phyloP scores from a whole-genome alignment of 2,329 filamentous ascomycete species.

The Aspergillus sp. region DNA sequence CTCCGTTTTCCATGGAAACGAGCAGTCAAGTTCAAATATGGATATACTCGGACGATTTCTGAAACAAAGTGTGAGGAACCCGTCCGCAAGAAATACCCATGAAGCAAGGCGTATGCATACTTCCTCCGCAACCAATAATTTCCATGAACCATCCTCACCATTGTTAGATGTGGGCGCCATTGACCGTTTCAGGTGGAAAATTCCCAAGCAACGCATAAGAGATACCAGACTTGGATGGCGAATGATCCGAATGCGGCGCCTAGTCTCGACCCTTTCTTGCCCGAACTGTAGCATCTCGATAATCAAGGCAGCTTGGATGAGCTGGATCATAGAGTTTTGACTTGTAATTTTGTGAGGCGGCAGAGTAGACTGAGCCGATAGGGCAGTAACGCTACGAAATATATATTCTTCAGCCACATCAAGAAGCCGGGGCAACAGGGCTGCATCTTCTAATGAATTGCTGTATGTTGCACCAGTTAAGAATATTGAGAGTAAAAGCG shows the following conservation, averaged over 20 bases:
- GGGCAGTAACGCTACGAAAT: conserved; percentile 25
- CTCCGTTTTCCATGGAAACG: conserved; percentile 31
- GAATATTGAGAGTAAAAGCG: conserved; percentile 29
- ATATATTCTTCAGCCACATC: conserved; percentile 33
- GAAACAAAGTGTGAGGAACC: conserved; percentile 34
- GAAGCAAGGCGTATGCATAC: conserved; percentile 31
- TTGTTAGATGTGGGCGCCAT: conserved; percentile 9
- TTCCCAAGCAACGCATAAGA: conserved; percentile 28
- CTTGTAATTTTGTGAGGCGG: conserved; percentile 9
- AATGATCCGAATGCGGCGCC: conserved; percentile 32
- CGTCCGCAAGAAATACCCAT: conserved; percentile 34
- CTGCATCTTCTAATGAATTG: conserved; percentile 17
- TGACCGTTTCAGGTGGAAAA: conserved; percentile 27
- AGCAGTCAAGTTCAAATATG: conserved; percentile 32
- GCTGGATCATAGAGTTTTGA: conserved; percentile 20
- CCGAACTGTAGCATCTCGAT: conserved; percentile 36
- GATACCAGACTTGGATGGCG: conserved; percentile 33
- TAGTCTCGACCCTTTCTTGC: conserved; percentile 26
- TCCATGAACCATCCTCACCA: conserved; percentile 23
- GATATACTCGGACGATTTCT: conserved; percentile 32
- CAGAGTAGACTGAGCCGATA: conserved; percentile 16
- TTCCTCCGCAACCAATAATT: conserved; percentile 25
- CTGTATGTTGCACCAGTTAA: conserved; percentile 29
- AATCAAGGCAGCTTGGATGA: conserved; percentile 30
- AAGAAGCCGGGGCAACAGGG: conserved; percentile 22